Conservation (phyloP, 768 basidiomycete species). For the Kwoniella dejecticola region DNA sequence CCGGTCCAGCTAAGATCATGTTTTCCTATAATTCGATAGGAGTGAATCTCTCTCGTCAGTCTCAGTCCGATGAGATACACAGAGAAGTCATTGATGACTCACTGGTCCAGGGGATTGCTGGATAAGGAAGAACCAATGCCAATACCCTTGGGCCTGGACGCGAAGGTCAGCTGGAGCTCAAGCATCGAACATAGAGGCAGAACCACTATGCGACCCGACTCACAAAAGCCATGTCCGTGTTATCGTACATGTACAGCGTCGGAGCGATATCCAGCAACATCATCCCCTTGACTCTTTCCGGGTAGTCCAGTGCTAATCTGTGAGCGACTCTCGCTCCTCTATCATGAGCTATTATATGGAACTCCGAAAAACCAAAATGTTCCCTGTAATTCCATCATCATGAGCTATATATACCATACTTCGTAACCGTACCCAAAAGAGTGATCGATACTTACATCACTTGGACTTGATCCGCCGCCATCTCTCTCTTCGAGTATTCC, state of each 20-base stretch:
- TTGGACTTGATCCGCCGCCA: slow-evolving; percentile 49
- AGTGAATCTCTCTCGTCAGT: too few relatives aligned
- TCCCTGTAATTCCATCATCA: slow-evolving; percentile 37
- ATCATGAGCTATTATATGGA: slow-evolving; percentile 50
- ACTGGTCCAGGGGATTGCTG: slow-evolving; percentile 39
- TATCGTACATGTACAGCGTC: slow-evolving; percentile 48
- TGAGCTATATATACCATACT: background rate
- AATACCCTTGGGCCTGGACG: slow-evolving; percentile 37
- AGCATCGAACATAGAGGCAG: too few relatives aligned
- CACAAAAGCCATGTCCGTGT: slow-evolving; percentile 37
- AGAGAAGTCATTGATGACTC: slow-evolving; percentile 16
- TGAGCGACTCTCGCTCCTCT: slow-evolving; percentile 53
- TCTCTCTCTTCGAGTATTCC: slow-evolving; percentile 52
- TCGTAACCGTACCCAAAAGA: background rate
- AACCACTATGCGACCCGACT: slow-evolving; percentile 8
- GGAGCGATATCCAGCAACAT: slow-evolving; percentile 54
- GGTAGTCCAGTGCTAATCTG: slow-evolving; percentile 49
- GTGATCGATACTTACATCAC: slow-evolving; percentile 38
- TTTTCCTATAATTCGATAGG: slow-evolving; percentile 26
- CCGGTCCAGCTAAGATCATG: slow-evolving; percentile 32
- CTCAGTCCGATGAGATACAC: too few relatives aligned
- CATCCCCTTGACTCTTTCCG: slow-evolving; percentile 36
- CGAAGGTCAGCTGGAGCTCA: too few relatives aligned
- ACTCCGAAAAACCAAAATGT: slow-evolving; percentile 35
- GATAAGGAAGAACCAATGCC: slow-evolving; percentile 52